Evolutionary conservation across 106 monocot species (phyloP), one percentile per base, ranked within the genome.

Genomic region (Dendrobium huoshanense): DNA sequence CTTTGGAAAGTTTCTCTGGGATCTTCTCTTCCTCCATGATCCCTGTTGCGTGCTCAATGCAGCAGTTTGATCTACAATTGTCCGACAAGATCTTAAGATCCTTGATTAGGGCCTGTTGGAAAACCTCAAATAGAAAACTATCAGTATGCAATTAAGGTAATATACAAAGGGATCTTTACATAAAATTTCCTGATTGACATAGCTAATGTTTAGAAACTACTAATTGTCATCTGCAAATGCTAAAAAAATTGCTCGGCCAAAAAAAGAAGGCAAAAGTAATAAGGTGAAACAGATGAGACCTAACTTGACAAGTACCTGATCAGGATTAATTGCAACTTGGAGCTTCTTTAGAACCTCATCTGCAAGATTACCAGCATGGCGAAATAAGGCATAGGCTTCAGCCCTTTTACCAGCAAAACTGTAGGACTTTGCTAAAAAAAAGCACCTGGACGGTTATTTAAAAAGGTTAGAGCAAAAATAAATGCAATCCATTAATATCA

Each of bases 351-450:
- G n/a, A 70, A 90, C 93, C 87, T 81, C 44, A 56, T 93, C 88
- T 9, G 85, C 88, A 79, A 95, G 87, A 55, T 82, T 73, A 45
- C 85, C 88, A 61, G 93, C 91, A 93, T 93, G 90, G 55, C 88
- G 87, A 82, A 91, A 95, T 43, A 99, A 81, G 15, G 85, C 85
- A 86, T 95, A 99, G 79, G 99, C 95, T 88, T 99, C 99, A 77
- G 93, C 81, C 81, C 90, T 99, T 85, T 99, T 99, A 47, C 93
- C 91, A 81, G 91, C 90, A 70, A 84, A 86, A 77, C 95, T 95
- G 73, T 99, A 99, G 17, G 99, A 99, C 81, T 99, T 99, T 19
- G 93, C 99, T 73, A 99, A 81, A 86, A 87, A 99, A 82, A 99
- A 99, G 83, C 99, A 99, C 84, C 99, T 99, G 64, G 55, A 83